phyloP scores from a whole-genome alignment of 1,284 basidiomycete species.

The Cryptococcus sp. region DNA sequence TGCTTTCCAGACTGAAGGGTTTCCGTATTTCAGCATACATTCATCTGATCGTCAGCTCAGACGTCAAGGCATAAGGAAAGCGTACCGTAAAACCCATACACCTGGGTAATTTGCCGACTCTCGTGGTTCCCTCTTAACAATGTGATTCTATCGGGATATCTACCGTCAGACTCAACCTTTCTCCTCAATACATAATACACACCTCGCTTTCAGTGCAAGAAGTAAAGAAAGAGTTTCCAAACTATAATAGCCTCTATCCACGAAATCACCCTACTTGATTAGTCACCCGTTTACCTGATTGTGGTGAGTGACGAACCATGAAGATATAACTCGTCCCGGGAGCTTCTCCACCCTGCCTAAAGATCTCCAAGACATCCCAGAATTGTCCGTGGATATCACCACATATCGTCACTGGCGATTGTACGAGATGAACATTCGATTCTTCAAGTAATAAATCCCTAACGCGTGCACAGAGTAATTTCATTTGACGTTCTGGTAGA shows the following conservation, averaged over 20 bases:
- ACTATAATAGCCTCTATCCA: conserved; percentile 93
- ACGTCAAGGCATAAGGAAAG: neutral
- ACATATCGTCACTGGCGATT: conserved; percentile 84
- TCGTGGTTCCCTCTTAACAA: conserved; percentile 93
- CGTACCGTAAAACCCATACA: conserved; percentile 94
- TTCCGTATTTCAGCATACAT: conserved; percentile 94
- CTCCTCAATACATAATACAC: conserved; percentile 19
- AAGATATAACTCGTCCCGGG: conserved; percentile 94
- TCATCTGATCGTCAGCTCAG: conserved; percentile 60
- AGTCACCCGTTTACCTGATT: no score
- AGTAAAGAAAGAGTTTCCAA: conserved; percentile 91
- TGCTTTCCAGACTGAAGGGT: conserved; percentile 88
- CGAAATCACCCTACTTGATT: conserved; percentile 79
- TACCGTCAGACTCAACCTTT: conserved; percentile 37
- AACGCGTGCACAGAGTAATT: conserved; percentile 78
- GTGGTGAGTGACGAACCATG: conserved; percentile 72
- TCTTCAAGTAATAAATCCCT: conserved; percentile 85
- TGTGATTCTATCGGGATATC: conserved; percentile 89
- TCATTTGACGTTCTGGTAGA: conserved; percentile 88
- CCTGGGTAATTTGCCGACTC: conserved; percentile 93
- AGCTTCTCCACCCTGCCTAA: conserved; percentile 81
- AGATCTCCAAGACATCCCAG: conserved; percentile 88
- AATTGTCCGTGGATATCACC: conserved; percentile 95
- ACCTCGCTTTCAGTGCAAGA: conserved; percentile 86
- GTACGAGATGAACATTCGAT: conserved; percentile 90